Percentiles rank a stretch among this genome's conserved stretches.
Evolutionary conservation across 164 flowering plant species (phyloP).

Genomic region (Vitis rotundifolia): DNA sequence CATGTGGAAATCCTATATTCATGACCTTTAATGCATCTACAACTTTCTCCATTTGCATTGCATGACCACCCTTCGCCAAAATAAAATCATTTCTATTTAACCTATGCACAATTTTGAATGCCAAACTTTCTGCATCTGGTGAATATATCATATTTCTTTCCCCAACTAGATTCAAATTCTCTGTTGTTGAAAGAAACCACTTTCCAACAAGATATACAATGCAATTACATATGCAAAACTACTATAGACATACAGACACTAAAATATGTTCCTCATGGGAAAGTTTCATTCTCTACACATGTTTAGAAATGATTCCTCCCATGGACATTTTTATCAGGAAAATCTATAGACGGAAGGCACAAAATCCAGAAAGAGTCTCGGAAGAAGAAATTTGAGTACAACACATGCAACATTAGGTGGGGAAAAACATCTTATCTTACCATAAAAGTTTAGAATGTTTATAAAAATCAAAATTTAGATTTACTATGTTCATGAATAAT

Average conservation of each 20-base stretch:
- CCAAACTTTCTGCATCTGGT: constrained; percentile 18
- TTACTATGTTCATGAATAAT: no score
- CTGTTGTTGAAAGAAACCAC: constrained; percentile 24
- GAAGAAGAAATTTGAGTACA: no score
- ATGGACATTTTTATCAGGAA: no score
- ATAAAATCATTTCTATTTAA: constrained; percentile 24
- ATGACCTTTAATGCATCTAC: constrained; percentile 26
- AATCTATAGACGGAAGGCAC: no score
- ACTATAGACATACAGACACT: background rate
- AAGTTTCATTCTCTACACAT: no score
- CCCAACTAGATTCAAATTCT: constrained; percentile 17
- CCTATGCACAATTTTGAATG: constrained; percentile 11
- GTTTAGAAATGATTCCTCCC: no score
- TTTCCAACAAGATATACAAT: constrained; percentile 23
- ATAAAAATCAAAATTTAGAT: no score
- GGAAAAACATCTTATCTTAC: no score
- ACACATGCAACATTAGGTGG: no score
- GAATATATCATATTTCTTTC: constrained; percentile 16
- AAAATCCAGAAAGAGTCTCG: no score
- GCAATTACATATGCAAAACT: background rate
- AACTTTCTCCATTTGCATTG: constrained; percentile 31
- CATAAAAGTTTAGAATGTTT: no score
- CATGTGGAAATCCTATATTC: background rate
- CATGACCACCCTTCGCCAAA: constrained; percentile 38
- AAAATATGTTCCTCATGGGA: no score